Evolutionary conservation across 78 protist genomes (phyloP), one percentile per base, ranked within the genome.

Genomic region (Dictyostelium brefeldianum): DNA sequence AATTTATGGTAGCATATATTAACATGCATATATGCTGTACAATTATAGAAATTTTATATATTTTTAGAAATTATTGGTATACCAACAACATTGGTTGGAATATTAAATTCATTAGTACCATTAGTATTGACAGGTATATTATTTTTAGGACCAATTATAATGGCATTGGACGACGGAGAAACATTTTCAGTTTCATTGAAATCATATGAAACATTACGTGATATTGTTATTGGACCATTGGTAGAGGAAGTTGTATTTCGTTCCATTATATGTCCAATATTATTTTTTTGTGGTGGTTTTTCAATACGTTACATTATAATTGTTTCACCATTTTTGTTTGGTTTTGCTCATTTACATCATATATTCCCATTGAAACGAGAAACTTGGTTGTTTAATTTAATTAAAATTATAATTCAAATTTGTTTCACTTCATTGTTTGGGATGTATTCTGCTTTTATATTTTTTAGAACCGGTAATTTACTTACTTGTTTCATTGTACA

Each of bases 301-400:
- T 20, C 22, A 5, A 50, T 29, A 15, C 64, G 53, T 17, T 47
- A 11, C 4, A 87, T 87, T 54, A 87, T 87, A n/a, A 22, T 87
- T 29, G 50, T 56, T n/a, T 87, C 93, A 31, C 93, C 93, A 87
- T 43, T 87, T 29, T 54, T 87, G 22, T 87, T 87, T 77, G 93
- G 93, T 51, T 50, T 87, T 17, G 80, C 93, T 29, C 93, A 87
- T 77, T 20, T 78, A 0, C 93, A 87, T 64, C 93, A 77, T 25
- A 77, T 73, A 9, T 77, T 62, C 10, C 69, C 80, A 29, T 11
- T 71, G 4, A 20, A 50, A 29, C 77, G 77, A 47, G 20, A 25
- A 18, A 48, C 22, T 20, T 81, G 14, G 46, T 81, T 69, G 18
- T 36, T 82, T 5, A 62, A 11, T 41, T 51, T 57, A 3, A 53